Percentiles rank a stretch among this genome's conserved stretches.
phyloP scores from a whole-genome alignment of 345 rosid species.

The Salix caprea region DNA sequence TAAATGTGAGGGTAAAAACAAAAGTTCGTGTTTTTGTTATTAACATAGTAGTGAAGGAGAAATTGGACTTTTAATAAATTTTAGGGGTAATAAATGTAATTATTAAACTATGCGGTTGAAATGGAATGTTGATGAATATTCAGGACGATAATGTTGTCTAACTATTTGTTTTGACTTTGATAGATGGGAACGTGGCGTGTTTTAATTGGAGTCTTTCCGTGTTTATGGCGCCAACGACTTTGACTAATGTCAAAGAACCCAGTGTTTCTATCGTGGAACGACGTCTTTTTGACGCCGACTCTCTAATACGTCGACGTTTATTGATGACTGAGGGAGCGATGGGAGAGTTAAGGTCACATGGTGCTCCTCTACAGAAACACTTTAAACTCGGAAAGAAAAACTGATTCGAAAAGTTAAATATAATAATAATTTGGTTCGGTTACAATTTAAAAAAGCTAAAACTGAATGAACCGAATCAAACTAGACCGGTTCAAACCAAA shows the following conservation, averaged over 20 bases:
- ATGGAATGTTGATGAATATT: background rate
- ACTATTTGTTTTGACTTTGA: background rate
- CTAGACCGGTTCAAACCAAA: too few relatives aligned
- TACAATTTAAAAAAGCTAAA: too few relatives aligned
- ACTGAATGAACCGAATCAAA: too few relatives aligned
- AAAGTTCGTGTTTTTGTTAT: background rate
- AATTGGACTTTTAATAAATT: background rate
- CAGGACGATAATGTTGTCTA: background rate
- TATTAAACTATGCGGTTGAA: background rate
- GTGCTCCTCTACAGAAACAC: too few relatives aligned
- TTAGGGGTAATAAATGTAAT: background rate
- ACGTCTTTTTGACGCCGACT: background rate
- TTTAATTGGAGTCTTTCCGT: background rate
- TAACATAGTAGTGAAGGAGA: background rate
- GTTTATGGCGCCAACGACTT: background rate
- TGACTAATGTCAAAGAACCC: background rate
- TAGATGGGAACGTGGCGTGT: background rate
- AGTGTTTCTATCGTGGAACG: background rate
- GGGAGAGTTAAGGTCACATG: too few relatives aligned
- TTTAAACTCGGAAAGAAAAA: too few relatives aligned
- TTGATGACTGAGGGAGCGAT: too few relatives aligned
- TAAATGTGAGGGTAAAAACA: background rate
- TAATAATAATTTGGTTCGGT: too few relatives aligned
- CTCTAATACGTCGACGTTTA: too few relatives aligned
- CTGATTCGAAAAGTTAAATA: too few relatives aligned